A percentile compares a stretch with the other conserved stretches of the same genome.
These are phyloP conservation scores for Vinca minor DNA, from an alignment of 257 asterid species.

Conservation along the genomic window DNA sequence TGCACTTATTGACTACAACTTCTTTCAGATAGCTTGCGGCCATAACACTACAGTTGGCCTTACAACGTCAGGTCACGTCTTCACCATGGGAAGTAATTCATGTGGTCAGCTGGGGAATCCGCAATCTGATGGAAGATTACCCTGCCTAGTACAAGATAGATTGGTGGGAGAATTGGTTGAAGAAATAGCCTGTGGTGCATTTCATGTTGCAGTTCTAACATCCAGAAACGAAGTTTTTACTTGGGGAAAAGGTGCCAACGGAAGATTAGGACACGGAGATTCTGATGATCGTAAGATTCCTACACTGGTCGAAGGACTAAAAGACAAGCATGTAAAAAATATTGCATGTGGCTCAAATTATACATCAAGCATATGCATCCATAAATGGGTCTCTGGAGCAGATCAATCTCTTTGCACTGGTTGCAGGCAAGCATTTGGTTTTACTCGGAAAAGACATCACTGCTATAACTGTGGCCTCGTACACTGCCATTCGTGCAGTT, in stretches of 20 bases:
- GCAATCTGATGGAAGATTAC: slow-evolving; percentile 58
- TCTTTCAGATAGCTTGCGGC: slow-evolving; percentile 82
- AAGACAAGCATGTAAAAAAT: slow-evolving; percentile 71
- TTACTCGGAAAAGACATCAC: slow-evolving; percentile 75
- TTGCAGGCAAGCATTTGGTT: slow-evolving; percentile 83
- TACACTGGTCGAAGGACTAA: slow-evolving; percentile 64
- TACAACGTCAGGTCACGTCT: slow-evolving; percentile 77
- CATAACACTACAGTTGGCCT: slow-evolving; percentile 56
- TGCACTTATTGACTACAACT: slow-evolving; percentile 66
- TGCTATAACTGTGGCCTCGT: slow-evolving; percentile 87
- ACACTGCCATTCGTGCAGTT: slow-evolving; percentile 87
- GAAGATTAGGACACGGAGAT: slow-evolving; percentile 89
- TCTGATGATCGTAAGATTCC: slow-evolving; percentile 58
- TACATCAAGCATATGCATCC: slow-evolving; percentile 74
- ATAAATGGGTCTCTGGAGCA: slow-evolving; percentile 85
- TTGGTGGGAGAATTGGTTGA: slow-evolving; percentile 91
- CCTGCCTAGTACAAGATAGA: slow-evolving; percentile 65
- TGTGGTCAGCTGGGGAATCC: slow-evolving; percentile 80
- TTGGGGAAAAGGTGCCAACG: slow-evolving; percentile 89
- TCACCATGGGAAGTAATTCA: slow-evolving; percentile 63
- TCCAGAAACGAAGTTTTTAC: slow-evolving; percentile 74
- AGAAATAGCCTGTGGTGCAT: slow-evolving; percentile 67
- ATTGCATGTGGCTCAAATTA: slow-evolving; percentile 80
- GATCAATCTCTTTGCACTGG: slow-evolving; percentile 85
- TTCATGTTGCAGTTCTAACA: slow-evolving; percentile 76